Evolutionary conservation across 2,329 filamentous ascomycete species (phyloP), one percentile per base, ranked within the genome.

Genomic region (Microdochium trichocladiopsis): DNA sequence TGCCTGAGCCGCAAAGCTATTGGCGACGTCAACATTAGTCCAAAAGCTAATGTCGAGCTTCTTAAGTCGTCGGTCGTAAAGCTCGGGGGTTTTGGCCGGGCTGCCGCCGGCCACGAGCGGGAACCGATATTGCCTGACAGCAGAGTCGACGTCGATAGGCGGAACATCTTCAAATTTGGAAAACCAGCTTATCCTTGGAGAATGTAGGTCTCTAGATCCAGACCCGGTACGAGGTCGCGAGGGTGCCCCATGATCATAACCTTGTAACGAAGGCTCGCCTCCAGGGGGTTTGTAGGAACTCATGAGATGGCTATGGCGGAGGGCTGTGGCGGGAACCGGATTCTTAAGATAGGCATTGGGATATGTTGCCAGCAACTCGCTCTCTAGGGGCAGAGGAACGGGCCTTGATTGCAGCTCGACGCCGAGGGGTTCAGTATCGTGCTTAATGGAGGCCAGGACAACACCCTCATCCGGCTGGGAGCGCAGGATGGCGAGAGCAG

Each of bases 1-100:
- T 22, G 60, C 56, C 10, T 56, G 60, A 2, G 62, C 63, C 16
- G 66, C 65, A 12, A 66, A 53, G 5, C 65, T 58, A 47, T 65
- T 58, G 1, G 58, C 47, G 4, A 72, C 56, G 5, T 53, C 36
- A 4, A 70, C 60, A 25, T 64, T 53, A 14, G 71, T 69, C 72
- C 71, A 69, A 51, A 61, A 60, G 11, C 51, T 25, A 33, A 72
- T 65, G 2, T 64, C 49, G 1, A 71, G 55, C 2, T 57, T 21
- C 3, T 49, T 48, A 1, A 72, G 57, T 11, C 63, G 62, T 16
- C 60, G 37, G 47, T 69, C 66, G 49, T 61, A 67, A 4, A 45
- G 41, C 10, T 22, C 41, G 21, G 22, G 21, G 21, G 21, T 16
- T 16, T 45, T 61, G 53, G 3, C 41, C 6, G 16, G 53, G 33